Conservation (phyloP, 768 basidiomycete species). For the Mycena vitilis region DNA sequence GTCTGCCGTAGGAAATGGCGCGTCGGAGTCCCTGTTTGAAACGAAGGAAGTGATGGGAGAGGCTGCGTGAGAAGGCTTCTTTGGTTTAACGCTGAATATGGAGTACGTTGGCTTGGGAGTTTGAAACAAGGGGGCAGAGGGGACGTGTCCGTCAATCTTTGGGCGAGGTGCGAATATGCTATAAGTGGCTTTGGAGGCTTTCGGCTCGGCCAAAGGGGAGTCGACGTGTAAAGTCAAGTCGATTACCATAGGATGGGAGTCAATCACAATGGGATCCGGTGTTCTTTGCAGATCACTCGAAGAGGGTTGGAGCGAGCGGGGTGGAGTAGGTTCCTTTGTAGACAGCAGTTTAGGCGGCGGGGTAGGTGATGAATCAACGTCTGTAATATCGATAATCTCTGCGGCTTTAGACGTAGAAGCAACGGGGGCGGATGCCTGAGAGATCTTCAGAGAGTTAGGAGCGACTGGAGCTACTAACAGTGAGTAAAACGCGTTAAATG, state of each 20-base stretch:
- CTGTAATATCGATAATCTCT: conserved; percentile 6
- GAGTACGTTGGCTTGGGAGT: conserved; percentile 53
- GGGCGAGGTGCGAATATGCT: conserved; percentile 23
- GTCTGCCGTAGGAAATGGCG: conserved; percentile 61
- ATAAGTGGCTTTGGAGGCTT: conserved; percentile 22
- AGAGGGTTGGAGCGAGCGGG: conserved; percentile 6
- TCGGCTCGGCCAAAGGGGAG: conserved; percentile 8
- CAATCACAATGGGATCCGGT: conserved; percentile 56
- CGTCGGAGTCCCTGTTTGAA: conserved; percentile 28
- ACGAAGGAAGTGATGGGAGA: conserved; percentile 3
- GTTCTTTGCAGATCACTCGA: conserved; percentile 45
- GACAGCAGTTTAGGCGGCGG: conserved; percentile 17
- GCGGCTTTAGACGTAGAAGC: conserved; percentile 18
- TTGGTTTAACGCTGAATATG: conserved; percentile 56
- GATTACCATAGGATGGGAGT: conserved; percentile 54
- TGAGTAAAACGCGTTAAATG: conserved; percentile 13
- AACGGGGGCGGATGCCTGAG: neutral
- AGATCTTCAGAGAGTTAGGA: neutral
- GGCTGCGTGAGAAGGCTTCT: conserved; percentile 28
- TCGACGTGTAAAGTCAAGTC: conserved; percentile 46
- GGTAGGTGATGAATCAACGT: neutral
- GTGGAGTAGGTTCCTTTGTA: conserved; percentile 15
- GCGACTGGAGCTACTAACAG: neutral
- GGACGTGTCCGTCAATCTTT: conserved; percentile 4
- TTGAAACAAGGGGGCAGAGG: conserved; percentile 21